Conservation (phyloP, 1,284 basidiomycete species). For the Erythrobasidium hasegawianum region DNA sequence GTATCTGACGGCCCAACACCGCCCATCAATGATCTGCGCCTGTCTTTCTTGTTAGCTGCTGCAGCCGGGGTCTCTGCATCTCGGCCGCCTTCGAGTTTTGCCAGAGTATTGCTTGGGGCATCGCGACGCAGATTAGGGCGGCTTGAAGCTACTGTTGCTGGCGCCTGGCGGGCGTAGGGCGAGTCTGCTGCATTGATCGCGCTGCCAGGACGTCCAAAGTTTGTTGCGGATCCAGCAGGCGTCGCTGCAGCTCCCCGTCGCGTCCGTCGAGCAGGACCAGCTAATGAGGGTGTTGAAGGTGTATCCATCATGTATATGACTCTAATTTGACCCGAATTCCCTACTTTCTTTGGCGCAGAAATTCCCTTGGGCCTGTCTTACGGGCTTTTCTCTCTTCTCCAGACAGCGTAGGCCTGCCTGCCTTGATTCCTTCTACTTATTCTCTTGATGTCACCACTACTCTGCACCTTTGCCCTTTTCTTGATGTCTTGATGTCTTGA, state of each 20-base stretch:
- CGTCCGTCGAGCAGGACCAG: slow-evolving; percentile 25
- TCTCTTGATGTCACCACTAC: too few relatives aligned
- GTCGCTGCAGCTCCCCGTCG: slow-evolving; percentile 13
- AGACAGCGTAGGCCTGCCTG: too few relatives aligned
- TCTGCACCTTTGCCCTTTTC: too few relatives aligned
- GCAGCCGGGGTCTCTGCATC: background rate
- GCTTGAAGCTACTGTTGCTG: background rate
- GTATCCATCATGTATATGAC: slow-evolving; percentile 4
- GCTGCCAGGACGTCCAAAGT: slow-evolving; percentile 8
- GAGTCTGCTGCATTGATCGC: slow-evolving; percentile 21
- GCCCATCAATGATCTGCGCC: slow-evolving; percentile 6
- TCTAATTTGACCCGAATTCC: too few relatives aligned
- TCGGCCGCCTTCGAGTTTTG: slow-evolving; percentile 12
- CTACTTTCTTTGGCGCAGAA: too few relatives aligned
- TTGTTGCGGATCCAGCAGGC: background rate
- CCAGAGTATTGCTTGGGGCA: slow-evolving; percentile 9
- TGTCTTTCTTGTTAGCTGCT: slow-evolving; percentile 7
- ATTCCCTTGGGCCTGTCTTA: too few relatives aligned
- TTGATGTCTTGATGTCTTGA: too few relatives aligned
- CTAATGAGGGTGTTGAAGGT: slow-evolving; percentile 20
- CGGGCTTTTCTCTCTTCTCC: too few relatives aligned
- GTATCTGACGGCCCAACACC: background rate
- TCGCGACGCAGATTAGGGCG: slow-evolving; percentile 20
- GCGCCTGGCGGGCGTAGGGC: slow-evolving; percentile 14
- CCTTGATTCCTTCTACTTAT: too few relatives aligned